Evolutionary conservation across 139 green algal species (phyloP).

Genomic region (Volvox reticuliferus): DNA sequence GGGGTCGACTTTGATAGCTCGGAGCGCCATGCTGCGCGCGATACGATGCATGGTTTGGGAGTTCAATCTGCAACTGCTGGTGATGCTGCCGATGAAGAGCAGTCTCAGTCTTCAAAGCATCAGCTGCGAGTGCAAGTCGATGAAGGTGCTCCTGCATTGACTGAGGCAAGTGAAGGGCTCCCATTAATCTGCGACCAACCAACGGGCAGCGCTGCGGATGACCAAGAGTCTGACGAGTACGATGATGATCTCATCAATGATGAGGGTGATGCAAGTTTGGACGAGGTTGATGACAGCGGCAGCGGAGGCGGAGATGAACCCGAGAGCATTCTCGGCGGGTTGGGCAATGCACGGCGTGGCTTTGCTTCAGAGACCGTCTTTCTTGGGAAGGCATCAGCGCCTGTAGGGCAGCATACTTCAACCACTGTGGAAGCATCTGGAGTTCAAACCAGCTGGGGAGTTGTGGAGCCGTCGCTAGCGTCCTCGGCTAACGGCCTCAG

Average conservation of each 20-base stretch:
- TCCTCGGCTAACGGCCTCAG: not conserved
- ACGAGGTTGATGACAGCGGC: conserved; percentile 8
- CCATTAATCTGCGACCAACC: too few species aligned
- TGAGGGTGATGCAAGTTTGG: not conserved
- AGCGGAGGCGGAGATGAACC: not conserved
- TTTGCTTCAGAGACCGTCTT: not conserved
- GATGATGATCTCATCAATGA: not conserved
- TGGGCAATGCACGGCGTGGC: not conserved
- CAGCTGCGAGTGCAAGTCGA: not conserved
- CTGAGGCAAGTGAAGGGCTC: too few species aligned
- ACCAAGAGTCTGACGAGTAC: not conserved
- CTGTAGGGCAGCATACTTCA: not conserved
- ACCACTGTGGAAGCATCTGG: not conserved
- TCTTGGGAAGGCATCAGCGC: not conserved
- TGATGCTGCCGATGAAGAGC: not conserved
- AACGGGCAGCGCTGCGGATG: not conserved
- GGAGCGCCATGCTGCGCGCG: not conserved
- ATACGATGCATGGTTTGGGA: not conserved
- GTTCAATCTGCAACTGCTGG: not conserved
- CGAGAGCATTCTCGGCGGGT: not conserved
- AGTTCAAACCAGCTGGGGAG: not conserved
- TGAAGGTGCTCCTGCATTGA: not conserved
- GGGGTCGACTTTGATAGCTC: not conserved
- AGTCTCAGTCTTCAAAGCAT: not conserved
- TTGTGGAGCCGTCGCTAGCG: not conserved